These are phyloP conservation scores for Mytilinidion resinicola DNA, from an alignment of 495 filamentous ascomycete genomes.

Conservation along the genomic window DNA sequence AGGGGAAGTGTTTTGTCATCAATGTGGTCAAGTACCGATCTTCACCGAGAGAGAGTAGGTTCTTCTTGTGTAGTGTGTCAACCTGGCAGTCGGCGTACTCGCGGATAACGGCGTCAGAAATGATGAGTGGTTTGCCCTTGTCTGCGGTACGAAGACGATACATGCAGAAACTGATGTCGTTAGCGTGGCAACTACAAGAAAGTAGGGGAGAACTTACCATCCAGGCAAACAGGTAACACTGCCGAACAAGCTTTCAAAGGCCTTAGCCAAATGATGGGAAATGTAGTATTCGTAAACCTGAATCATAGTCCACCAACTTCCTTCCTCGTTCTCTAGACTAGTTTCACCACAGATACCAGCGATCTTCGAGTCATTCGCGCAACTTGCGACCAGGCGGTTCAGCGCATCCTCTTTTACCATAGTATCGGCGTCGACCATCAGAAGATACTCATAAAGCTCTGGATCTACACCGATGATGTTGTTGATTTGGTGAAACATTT, in stretches of 20 bases:
- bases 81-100: constrained; percentile 85
- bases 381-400: constrained; percentile 87
- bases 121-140: constrained; percentile 84
- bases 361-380: constrained; percentile 90
- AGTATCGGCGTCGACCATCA: constrained; percentile 98
- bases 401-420: constrained; percentile 87
- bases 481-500: constrained; percentile 98
- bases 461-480: constrained; percentile 98
- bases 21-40: constrained; percentile 96
- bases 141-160: constrained; percentile 92
- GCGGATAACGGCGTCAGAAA: constrained; percentile 74
- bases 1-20: constrained; percentile 95
- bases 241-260: constrained; percentile 91
- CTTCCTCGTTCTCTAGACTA: constrained; percentile 88
- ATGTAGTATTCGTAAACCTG: constrained; percentile 99
- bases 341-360: constrained; percentile 97
- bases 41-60: constrained; percentile 87
- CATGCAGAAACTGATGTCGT: constrained; percentile 83
- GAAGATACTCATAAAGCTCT: constrained; percentile 91
- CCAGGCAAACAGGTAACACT: constrained; percentile 96
- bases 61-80: constrained; percentile 98
- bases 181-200: constrained; percentile 2
- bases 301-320: constrained; percentile 99
- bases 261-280: constrained; percentile 87
- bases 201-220: constrained; percentile 60